Conservation (phyloP, 257 asterid species). For the Fraxinus excelsior region DNA sequence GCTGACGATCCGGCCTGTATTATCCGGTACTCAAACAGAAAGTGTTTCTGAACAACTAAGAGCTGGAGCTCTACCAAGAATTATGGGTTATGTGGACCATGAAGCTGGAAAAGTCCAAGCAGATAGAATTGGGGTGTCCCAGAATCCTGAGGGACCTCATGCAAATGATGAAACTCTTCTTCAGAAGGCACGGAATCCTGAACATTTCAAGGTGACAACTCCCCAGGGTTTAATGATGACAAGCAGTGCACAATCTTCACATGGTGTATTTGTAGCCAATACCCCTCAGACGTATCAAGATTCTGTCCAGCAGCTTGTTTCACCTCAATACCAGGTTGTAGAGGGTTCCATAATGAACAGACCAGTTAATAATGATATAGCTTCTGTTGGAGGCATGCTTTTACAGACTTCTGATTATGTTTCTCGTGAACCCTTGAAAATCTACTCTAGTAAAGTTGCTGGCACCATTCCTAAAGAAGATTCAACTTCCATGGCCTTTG, state of each 20-base stretch:
- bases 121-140: slow-evolving; percentile 40
- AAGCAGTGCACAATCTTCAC: slow-evolving; percentile 54
- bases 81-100: slow-evolving; percentile 32
- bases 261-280: slow-evolving; percentile 45
- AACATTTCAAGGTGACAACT: slow-evolving; percentile 44
- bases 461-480: slow-evolving; percentile 52
- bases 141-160: slow-evolving; percentile 43
- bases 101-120: slow-evolving; percentile 43
- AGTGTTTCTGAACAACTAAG: slow-evolving; percentile 42
- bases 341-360: slow-evolving; percentile 46
- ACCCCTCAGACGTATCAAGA: slow-evolving; percentile 50
- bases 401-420: slow-evolving; percentile 46
- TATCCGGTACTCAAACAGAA: slow-evolving; percentile 43
- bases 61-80: slow-evolving; percentile 34
- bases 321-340: slow-evolving; percentile 57
- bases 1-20: slow-evolving; percentile 45
- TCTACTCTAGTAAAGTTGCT: slow-evolving; percentile 42
- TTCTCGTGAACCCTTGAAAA: slow-evolving; percentile 58
- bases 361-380: slow-evolving; percentile 45
- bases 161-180: slow-evolving; percentile 38
- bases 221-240: slow-evolving; percentile 49
- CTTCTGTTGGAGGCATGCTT: slow-evolving; percentile 40
- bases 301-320: slow-evolving; percentile 46
- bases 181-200: slow-evolving; percentile 49
- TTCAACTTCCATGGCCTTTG: slow-evolving; percentile 44